Evolutionary conservation across 768 basidiomycete genomes (phyloP).

Genomic region (Psilocybe subaeruginosa): DNA sequence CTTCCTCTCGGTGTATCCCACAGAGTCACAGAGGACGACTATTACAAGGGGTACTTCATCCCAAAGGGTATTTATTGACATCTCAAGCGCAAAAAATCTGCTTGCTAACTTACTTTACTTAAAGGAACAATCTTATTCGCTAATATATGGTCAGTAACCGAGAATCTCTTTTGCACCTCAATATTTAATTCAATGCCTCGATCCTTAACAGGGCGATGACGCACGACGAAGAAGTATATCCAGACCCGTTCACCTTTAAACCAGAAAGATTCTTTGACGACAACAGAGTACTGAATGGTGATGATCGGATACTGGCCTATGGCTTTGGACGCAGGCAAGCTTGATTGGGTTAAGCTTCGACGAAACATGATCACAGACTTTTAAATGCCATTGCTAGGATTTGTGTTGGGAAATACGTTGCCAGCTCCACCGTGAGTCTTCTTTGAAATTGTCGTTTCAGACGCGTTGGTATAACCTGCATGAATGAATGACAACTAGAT

Average conservation of each 20-base stretch:
- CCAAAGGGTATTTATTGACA: slow-evolving; percentile 34
- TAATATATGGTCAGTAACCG: slow-evolving; percentile 20
- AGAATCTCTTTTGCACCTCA: background rate
- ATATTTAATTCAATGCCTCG: background rate
- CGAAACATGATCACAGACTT: background rate
- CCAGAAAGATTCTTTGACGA: slow-evolving; percentile 29
- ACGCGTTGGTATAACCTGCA: background rate
- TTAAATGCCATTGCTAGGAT: background rate
- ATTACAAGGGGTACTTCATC: slow-evolving; percentile 41
- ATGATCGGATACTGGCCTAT: slow-evolving; percentile 11
- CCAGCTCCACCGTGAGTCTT: slow-evolving; percentile 6
- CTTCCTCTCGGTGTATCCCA: slow-evolving; percentile 30
- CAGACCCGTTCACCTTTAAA: slow-evolving; percentile 26
- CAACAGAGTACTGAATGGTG: slow-evolving; percentile 3
- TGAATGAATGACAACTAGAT: background rate
- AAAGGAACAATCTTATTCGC: slow-evolving; percentile 14
- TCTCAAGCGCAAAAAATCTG: background rate
- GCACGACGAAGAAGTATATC: slow-evolving; percentile 25
- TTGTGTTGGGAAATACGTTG: slow-evolving; percentile 14
- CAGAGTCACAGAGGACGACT: slow-evolving; percentile 34
- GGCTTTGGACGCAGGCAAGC: slow-evolving; percentile 22
- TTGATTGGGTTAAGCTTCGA: background rate
- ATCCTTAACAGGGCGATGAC: slow-evolving; percentile 20
- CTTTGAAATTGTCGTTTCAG: background rate
- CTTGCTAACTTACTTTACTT: background rate